These are phyloP conservation scores for Toxicodendron radicans DNA, from an alignment of 345 rosid genomes.

Conservation along the genomic window DNA sequence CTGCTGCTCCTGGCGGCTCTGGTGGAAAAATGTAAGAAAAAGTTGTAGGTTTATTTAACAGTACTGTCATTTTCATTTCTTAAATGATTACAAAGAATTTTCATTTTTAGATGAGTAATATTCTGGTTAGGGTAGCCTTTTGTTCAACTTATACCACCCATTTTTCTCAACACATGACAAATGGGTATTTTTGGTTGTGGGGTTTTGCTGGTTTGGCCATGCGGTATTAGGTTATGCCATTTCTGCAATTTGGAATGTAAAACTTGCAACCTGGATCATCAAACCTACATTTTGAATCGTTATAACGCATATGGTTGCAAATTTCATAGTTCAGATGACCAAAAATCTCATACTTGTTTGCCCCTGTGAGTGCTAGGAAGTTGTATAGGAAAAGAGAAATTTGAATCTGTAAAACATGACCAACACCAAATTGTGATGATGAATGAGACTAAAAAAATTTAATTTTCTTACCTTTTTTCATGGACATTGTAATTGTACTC, in stretches of 20 bases:
- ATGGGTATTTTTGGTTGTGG: neutral
- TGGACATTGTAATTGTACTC: too few species aligned
- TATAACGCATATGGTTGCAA: too few species aligned
- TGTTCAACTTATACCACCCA: neutral
- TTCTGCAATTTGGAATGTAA: too few species aligned
- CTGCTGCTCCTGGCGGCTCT: slow-evolving; percentile 1
- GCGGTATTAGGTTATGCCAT: too few species aligned
- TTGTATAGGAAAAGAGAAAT: neutral
- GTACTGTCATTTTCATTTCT: neutral
- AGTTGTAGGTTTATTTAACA: slow-evolving; percentile 8
- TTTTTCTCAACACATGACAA: neutral
- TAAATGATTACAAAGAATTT: neutral
- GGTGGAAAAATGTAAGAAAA: slow-evolving; percentile 10
- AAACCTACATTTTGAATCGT: too few species aligned
- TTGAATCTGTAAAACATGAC: neutral
- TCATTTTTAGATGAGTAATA: neutral
- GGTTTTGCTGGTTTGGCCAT: too few species aligned
- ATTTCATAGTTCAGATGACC: too few species aligned
- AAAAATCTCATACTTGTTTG: too few species aligned
- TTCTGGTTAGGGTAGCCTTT: neutral
- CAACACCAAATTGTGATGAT: neutral
- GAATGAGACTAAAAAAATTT: too few species aligned
- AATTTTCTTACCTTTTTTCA: too few species aligned
- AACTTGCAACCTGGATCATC: too few species aligned
- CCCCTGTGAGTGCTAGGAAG: neutral